Percentiles rank a stretch among this genome's conserved stretches.
These are phyloP conservation scores for Pyrrhoderma noxium DNA, from an alignment of 1,284 basidiomycete genomes.

Conservation along the genomic window DNA sequence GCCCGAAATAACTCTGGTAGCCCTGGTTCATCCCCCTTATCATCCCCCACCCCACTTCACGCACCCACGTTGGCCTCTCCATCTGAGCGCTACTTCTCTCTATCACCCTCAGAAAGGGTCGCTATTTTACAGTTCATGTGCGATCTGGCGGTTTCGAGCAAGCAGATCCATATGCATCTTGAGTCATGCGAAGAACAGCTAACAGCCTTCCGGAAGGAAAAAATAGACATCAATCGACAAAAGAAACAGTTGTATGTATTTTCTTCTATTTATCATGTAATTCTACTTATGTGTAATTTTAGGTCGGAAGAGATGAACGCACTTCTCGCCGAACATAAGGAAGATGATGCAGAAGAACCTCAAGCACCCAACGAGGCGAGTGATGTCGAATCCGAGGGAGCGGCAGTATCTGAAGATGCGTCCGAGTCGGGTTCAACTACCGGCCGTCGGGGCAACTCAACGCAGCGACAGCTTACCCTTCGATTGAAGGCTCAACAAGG, in stretches of 20 bases:
- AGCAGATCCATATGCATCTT: slow-evolving; percentile 80
- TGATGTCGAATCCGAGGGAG: slow-evolving; percentile 43
- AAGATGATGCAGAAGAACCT: slow-evolving; percentile 27
- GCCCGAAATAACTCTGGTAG: slow-evolving; percentile 14
- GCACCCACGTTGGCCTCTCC: slow-evolving; percentile 44
- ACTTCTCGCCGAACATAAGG: slow-evolving; percentile 49
- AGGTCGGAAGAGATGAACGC: slow-evolving; percentile 69
- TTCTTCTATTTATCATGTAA: slow-evolving; percentile 6
- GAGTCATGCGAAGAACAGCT: slow-evolving; percentile 85
- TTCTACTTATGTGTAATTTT: background rate
- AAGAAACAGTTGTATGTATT: slow-evolving; percentile 74
- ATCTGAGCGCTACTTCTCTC: slow-evolving; percentile 62
- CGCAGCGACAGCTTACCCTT: slow-evolving; percentile 44
- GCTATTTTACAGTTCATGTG: slow-evolving; percentile 84
- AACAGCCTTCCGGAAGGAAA: slow-evolving; percentile 91
- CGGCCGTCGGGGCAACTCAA: slow-evolving; percentile 38
- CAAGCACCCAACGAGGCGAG: slow-evolving; percentile 50
- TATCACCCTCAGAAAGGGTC: slow-evolving; percentile 76
- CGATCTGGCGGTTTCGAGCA: slow-evolving; percentile 86
- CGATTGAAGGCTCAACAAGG: slow-evolving; percentile 42
- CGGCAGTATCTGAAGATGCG: slow-evolving; percentile 41
- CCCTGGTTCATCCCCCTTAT: slow-evolving; percentile 31
- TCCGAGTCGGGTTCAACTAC: slow-evolving; percentile 40
- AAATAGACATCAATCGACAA: slow-evolving; percentile 86
- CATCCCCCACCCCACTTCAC: slow-evolving; percentile 33